A percentile compares a stretch with the other conserved stretches of the same genome.
Evolutionary conservation across 2,329 filamentous ascomycete genomes (phyloP).

Genomic region (Fusarium fujikuroi): DNA sequence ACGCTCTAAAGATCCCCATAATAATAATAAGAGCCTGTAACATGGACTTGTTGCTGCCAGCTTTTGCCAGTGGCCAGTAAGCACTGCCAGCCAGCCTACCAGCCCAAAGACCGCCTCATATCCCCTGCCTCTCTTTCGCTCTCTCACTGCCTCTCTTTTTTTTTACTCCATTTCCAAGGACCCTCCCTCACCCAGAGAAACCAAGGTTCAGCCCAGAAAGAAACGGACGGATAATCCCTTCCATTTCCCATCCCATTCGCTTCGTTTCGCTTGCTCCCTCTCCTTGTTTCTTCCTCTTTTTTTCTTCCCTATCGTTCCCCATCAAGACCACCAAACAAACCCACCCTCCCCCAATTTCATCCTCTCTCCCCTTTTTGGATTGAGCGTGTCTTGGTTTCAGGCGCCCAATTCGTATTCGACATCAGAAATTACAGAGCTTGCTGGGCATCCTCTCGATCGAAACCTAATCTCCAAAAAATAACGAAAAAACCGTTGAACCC

Average conservation of each 20-base stretch:
- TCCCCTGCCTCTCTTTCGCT: constrained; percentile 29
- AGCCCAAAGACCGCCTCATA: constrained; percentile 33
- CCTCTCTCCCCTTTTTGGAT: constrained; percentile 22
- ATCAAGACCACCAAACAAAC: constrained; percentile 14
- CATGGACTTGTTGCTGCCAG: background rate
- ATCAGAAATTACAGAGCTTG: constrained; percentile 28
- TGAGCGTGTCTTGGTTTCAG: constrained; percentile 33
- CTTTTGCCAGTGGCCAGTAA: constrained; percentile 16
- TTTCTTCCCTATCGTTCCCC: constrained; percentile 9
- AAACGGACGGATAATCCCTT: constrained; percentile 38
- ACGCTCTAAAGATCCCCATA: constrained; percentile 19
- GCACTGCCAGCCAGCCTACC: constrained; percentile 33
- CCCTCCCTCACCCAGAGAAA: background rate
- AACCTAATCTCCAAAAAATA: constrained; percentile 3
- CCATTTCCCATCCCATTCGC: constrained; percentile 30
- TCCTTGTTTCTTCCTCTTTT: constrained; percentile 28
- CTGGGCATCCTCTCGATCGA: constrained; percentile 36
- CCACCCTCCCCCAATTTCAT: background rate
- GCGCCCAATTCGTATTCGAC: constrained; percentile 27
- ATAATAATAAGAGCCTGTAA: constrained; percentile 16
- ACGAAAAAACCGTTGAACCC: constrained; percentile 2
- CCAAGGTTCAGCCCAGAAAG: constrained; percentile 32
- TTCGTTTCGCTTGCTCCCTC: constrained; percentile 26
- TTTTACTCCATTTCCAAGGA: background rate
- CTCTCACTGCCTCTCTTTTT: constrained; percentile 3